phyloP scores from a whole-genome alignment of 2,329 filamentous ascomycete species.

The Hymenoscyphus fraxineus region DNA sequence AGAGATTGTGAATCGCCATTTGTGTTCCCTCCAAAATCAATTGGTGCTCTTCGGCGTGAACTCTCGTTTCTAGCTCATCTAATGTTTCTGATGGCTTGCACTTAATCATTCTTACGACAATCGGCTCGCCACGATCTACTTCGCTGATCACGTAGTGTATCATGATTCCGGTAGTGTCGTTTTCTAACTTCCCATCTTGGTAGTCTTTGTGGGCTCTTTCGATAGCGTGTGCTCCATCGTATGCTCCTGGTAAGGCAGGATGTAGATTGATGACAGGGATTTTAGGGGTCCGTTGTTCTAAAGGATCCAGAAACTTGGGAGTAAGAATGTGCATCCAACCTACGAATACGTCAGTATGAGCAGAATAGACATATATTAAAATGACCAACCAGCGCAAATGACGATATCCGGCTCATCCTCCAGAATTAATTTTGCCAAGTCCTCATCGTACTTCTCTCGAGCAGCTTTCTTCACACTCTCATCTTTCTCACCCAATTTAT shows the following conservation, averaged over 20 bases:
- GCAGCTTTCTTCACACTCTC: constrained; percentile 44
- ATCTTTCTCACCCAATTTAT: constrained; percentile 37
- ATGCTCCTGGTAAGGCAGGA: constrained; percentile 59
- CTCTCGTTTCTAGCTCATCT: constrained; percentile 63
- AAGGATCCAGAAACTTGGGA: constrained; percentile 55
- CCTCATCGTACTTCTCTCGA: constrained; percentile 61
- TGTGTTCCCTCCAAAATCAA: constrained; percentile 73
- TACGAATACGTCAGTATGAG: constrained; percentile 45
- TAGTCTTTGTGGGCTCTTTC: constrained; percentile 73
- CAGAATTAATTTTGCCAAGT: constrained; percentile 59
- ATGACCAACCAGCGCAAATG: constrained; percentile 60
- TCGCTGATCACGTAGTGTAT: constrained; percentile 78
- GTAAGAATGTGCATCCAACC: constrained; percentile 71
- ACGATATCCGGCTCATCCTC: constrained; percentile 52
- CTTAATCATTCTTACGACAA: constrained; percentile 66
- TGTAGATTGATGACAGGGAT: constrained; percentile 67
- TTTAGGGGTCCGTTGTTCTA: constrained; percentile 43
- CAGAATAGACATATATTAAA: too few relatives aligned
- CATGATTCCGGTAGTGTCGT: constrained; percentile 76
- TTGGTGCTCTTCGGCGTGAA: constrained; percentile 73
- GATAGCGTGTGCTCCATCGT: constrained; percentile 76
- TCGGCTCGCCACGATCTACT: constrained; percentile 75
- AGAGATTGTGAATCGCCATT: constrained; percentile 42
- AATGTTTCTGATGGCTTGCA: constrained; percentile 62
- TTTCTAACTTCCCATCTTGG: constrained; percentile 57